phyloP scores from a whole-genome alignment of 495 filamentous ascomycete species.

The Neurospora pannonica region DNA sequence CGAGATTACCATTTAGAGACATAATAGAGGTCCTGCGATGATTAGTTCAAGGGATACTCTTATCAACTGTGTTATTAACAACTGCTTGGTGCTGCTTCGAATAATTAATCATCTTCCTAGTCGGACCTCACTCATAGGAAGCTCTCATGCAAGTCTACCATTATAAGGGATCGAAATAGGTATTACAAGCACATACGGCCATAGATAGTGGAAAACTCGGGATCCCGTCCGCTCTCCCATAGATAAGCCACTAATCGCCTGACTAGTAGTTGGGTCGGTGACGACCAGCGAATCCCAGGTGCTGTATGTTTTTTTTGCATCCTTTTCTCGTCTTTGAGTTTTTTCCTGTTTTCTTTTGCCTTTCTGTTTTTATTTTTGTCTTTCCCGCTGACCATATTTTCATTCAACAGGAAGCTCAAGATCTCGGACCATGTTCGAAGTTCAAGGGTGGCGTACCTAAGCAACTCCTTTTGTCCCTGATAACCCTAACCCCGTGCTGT shows the following conservation, averaged over 20 bases:
- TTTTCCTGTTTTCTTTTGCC: too few relatives aligned
- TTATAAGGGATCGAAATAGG: not conserved
- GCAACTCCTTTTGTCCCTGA: too few relatives aligned
- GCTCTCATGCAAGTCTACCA: not conserved
- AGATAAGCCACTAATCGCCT: too few relatives aligned
- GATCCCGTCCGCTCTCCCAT: not conserved
- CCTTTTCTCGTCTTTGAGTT: not conserved
- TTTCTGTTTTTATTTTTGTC: not conserved
- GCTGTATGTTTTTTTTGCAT: constrained; percentile 14
- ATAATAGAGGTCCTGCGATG: too few relatives aligned
- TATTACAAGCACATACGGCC: not conserved
- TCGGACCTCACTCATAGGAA: too few relatives aligned
- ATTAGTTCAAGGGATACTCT: too few relatives aligned
- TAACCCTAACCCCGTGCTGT: not conserved
- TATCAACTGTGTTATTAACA: too few relatives aligned
- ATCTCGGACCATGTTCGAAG: not conserved
- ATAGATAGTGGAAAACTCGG: not conserved
- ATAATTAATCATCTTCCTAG: too few relatives aligned
- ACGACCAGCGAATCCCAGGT: constrained; percentile 26
- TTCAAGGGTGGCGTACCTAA: not conserved
- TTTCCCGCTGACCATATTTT: not conserved
- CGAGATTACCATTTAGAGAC: too few relatives aligned
- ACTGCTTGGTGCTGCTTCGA: too few relatives aligned
- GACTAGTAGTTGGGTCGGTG: constrained; percentile 26
- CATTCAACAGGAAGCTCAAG: not conserved